phyloP scores from a whole-genome alignment of 352 stramenopile species.

The Detonula confervacea region DNA sequence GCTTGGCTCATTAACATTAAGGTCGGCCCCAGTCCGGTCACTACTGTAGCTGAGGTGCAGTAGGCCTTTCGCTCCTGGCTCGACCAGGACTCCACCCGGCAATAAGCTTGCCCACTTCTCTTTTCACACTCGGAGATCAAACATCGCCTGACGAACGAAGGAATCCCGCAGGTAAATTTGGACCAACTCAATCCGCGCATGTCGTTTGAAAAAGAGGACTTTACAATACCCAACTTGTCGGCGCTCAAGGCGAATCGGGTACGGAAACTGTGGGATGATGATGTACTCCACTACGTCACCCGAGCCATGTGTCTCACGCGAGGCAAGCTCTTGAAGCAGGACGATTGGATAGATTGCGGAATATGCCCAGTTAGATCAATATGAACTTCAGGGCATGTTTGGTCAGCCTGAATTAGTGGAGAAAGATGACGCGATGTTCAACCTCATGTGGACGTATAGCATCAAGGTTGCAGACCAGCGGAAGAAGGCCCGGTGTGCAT shows the following conservation, averaged over 20 bases:
- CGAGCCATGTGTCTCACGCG: neutral
- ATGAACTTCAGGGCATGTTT: slow-evolving; percentile 37
- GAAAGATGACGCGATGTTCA: neutral
- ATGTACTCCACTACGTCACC: slow-evolving; percentile 1
- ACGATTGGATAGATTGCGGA: slow-evolving; percentile 36
- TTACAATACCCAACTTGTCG: no score
- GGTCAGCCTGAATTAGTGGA: slow-evolving; percentile 1
- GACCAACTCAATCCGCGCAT: slow-evolving; percentile 6
- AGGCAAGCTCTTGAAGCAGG: neutral
- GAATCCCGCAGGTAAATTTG: slow-evolving; percentile 10
- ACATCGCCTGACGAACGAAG: slow-evolving; percentile 9
- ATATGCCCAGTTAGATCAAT: slow-evolving; percentile 1
- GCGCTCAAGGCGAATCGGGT: no score
- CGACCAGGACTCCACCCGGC: no score
- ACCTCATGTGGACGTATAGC: slow-evolving; percentile 23
- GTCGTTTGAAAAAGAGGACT: neutral
- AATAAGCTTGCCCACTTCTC: neutral
- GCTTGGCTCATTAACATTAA: slow-evolving; percentile 12
- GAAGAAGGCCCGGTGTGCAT: slow-evolving; percentile 21
- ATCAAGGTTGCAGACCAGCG: slow-evolving; percentile 11
- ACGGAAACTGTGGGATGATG: neutral
- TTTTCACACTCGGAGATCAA: slow-evolving; percentile 16
- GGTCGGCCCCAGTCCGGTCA: neutral
- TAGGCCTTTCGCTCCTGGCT: neutral
- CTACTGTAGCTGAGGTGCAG: neutral